Evolutionary conservation across 768 basidiomycete genomes (phyloP), one percentile per base, ranked within the genome.

Genomic region (Termitomyces eurrhizus): DNA sequence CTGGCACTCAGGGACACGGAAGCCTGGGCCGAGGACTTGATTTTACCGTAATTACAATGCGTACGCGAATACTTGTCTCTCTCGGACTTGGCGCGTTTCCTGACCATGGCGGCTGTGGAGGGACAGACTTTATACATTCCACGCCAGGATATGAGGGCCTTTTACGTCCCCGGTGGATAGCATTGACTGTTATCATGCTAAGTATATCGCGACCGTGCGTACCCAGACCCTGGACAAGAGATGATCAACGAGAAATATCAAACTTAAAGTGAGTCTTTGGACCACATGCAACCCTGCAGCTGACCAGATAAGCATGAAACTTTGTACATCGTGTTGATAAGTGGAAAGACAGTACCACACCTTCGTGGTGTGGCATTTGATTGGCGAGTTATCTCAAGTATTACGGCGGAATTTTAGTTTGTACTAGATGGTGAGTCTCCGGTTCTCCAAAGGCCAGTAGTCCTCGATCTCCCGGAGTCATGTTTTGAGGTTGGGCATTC

Each of bases 51-150:
- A 21, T 21, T 12, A 21, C 4, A 45, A 45, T 24, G 8, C 4
- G 9, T 45, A 21, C 11, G 8, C 4, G 4, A n/a, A 24, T 21
- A 46, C 12, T 5, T 48, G 24, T 26, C 24, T 24, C 24, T 46
- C 7, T 26, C 14, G 46, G 5, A 4, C 5, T 41, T 41, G 5
- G 4, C 11, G 14, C 24, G 11, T 9, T 14, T 26, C 24, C 26
- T 48, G 24, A 26, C 21, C 2, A 13, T 48, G 24, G 13, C 24
- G 7, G 3, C 24, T 48, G 1, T 35, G 12, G 12, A 88, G 86
- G 88, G 53, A 89, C 90, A 11, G 89, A 92, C 68, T 87, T 88
- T 29, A 88, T 88, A 24, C 90, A 92, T 66, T 90, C 91, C 0
- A 82, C 88, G 1, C 89, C 91, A 7, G 89, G 89, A 5, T 79